Percentiles rank a stretch among this genome's conserved stretches.
phyloP scores from a whole-genome alignment of 306 rosid genomes.

The Medicago ruthenica region DNA sequence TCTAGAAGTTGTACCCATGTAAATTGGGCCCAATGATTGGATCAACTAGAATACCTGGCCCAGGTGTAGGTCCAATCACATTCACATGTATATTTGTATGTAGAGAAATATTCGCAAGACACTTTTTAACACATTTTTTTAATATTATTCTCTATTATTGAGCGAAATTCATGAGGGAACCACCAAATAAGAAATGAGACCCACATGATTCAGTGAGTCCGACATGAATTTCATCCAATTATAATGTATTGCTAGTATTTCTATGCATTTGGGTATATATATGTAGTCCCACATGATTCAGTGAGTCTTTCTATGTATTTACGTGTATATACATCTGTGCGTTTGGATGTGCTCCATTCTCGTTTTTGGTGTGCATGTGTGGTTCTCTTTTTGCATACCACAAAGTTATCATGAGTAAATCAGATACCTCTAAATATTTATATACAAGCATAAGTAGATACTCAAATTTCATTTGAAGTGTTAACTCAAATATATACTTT shows the following conservation, averaged over 20 bases:
- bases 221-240: background rate
- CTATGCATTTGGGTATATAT: background rate
- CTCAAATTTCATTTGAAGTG: constrained; percentile 19
- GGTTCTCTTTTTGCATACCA: constrained; percentile 1
- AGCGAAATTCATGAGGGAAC: background rate
- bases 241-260: no score
- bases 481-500: constrained; percentile 24
- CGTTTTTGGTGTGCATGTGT: constrained; percentile 7
- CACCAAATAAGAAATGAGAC: background rate
- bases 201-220: background rate
- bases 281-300: background rate
- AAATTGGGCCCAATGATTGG: no score
- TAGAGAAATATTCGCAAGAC: background rate
- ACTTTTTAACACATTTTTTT: background rate
- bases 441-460: constrained; percentile 21
- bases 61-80: no score
- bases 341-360: constrained; percentile 5
- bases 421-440: constrained; percentile 3
- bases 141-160: background rate
- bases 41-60: no score
- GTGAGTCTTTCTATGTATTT: background rate
- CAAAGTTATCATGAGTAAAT: constrained; percentile 32
- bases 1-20: no score
- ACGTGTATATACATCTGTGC: background rate
- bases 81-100: constrained; percentile 20